Evolutionary conservation across 140 eudicot genomes (phyloP), one percentile per base, ranked within the genome.

Genomic region (Stevia rebaudiana): DNA sequence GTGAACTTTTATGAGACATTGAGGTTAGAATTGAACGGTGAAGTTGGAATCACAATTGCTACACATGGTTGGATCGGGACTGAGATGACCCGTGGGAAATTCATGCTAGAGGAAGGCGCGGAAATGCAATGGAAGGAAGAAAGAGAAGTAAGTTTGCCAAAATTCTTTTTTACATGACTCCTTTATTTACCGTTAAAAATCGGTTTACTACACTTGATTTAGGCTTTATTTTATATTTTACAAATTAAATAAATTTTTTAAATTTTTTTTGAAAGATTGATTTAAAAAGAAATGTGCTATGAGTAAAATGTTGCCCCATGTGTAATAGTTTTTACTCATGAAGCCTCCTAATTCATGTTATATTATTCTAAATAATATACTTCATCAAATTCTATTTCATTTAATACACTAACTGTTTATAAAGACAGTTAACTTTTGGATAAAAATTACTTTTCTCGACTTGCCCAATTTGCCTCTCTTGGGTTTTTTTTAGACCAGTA

Each of bases 121-220:
- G 98, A 91, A 52, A 91, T 91, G 98, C 98, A 91, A 12, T 88
- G 98, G 98, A 91, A 84, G 74, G 98, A 91, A 79, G 98, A 91
- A 79, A 68, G 96, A 74, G 98, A 91, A 62, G 98, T 85, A 62
- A 84, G 83, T 67, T 75, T 11, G 12, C 21, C 22, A 16, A 10
- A 1, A 41, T 3, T 62, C 12, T 8, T 2, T 37, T 39, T 40
- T 25, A 21, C 35, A 37, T 3, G 28, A 59, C 28, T 43, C 57
- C 25, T 3, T 23, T 28, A 11, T n/a, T 17, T 51, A 31, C 31
- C 17, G 0, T 22, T 36, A 21, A 11, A 5, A 16, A 19, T 11
- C 17, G 0, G 31, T 19, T 30, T 31, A 50, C n/a, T n/a, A n/a
- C n/a, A n/a, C n/a, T n/a, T n/a, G n/a, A n/a, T n/a, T n/a, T n/a